Evolutionary conservation across 2,329 filamentous ascomycete species (phyloP).

Genomic region (Nemania serpens): DNA sequence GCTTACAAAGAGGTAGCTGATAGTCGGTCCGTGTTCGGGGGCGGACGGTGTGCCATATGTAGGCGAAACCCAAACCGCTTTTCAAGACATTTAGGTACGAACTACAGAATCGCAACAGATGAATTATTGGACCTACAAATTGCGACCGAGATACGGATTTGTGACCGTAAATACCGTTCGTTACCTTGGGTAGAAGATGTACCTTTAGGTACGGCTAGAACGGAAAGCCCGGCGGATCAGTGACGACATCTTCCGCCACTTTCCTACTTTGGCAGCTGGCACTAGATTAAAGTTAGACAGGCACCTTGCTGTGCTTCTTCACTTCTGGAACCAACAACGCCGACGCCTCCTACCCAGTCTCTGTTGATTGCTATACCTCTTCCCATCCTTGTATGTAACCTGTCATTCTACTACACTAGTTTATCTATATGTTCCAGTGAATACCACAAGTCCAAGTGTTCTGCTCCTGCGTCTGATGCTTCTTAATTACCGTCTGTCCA

Average conservation of each 20-base stretch:
- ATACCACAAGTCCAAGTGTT: too few species aligned
- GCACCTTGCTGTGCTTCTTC: too few species aligned
- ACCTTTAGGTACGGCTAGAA: neutral
- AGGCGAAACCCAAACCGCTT: too few species aligned
- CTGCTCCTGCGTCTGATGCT: constrained; percentile 47
- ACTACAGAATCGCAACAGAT: too few species aligned
- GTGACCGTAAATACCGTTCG: too few species aligned
- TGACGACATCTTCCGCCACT: constrained; percentile 23
- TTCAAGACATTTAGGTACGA: too few species aligned
- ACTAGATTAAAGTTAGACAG: neutral
- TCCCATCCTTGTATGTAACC: neutral
- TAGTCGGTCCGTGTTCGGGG: too few species aligned
- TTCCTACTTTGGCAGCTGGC: neutral
- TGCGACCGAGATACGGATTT: too few species aligned
- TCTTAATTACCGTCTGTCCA: constrained; percentile 39
- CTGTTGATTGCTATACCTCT: neutral
- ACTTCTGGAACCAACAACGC: neutral
- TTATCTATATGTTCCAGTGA: constrained; percentile 3
- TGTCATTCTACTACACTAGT: neutral
- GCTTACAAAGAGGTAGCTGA: too few species aligned
- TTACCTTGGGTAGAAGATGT: too few species aligned
- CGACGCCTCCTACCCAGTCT: neutral
- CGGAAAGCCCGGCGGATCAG: constrained; percentile 5
- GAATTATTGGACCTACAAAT: too few species aligned
- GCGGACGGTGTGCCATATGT: too few species aligned